Base-by-base conservation (phyloP, 2,329 filamentous ascomycete species). In the Talaromyces sp. region DNA sequence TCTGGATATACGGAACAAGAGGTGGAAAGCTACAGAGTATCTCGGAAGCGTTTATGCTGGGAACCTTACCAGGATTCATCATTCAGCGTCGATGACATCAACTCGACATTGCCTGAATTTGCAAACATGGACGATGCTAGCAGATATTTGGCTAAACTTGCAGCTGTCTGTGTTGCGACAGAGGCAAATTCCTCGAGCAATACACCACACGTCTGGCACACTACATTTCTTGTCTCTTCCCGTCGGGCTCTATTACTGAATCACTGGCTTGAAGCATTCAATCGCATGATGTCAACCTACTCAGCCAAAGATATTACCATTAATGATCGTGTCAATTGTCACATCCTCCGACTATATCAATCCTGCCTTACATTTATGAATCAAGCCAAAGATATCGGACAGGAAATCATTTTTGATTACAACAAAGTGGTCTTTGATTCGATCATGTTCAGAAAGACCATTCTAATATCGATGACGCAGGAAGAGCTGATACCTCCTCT, bases 261-360 rank as follows among this genome's bases (percentile, higher is more conserved):
- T 9, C 37, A 49, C 39, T 63, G 61, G 61, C 61, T 63, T 19
- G 61, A 63, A 57, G 37, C 50, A 13, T 58, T 58, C 50, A 63
- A 58, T 19, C 50, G 50, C 25, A 22, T 63, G 25, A 63, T 63
- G 61, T 27, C 50, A 25, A 58, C 27, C 11, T 58, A 57, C 27
- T 37, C 37, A 39, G 17, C 37, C 11, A 41, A 47, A 4, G 39
- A 7, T 13, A 58, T 63, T 15, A 58, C 52, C 6, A 8, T 54
- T 22, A 27, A 25, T 25, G 49, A 58, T 27, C 43, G 31, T 27
- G 47, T 58, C 43, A 10, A 49, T 45, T 63, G 61, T 25, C 52
- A 63, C 17, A 63, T 63, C 61, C 61, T 63, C 41, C 61, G 61
- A 25, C 31, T 47, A 11, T 58, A 63, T 49, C 61, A 49, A 31